Conservation (phyloP, 2,329 filamentous ascomycete genomes). For the Diaporthe vexans region DNA sequence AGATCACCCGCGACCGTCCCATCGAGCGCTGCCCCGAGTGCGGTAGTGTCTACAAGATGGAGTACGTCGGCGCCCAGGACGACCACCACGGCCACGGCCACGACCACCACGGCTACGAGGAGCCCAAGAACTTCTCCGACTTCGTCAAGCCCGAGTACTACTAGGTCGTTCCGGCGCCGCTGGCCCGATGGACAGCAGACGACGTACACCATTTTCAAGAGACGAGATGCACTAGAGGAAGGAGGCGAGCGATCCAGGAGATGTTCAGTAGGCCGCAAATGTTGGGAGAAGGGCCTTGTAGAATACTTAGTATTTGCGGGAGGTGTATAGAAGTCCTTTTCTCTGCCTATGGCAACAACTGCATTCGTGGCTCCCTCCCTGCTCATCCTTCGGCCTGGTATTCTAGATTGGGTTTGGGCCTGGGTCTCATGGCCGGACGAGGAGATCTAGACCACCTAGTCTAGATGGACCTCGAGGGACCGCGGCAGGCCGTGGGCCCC, state of each 20-base stretch:
- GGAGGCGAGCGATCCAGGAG: constrained; percentile 33
- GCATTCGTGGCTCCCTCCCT: background rate
- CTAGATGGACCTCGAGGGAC: background rate
- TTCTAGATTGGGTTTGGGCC: too few relatives aligned
- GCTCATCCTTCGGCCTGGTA: too few relatives aligned
- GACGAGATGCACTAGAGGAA: constrained; percentile 35
- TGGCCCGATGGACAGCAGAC: constrained; percentile 36
- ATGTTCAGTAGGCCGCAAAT: background rate
- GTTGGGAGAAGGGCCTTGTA: constrained; percentile 51
- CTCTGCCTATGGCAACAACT: constrained; percentile 28
- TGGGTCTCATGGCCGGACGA: background rate
- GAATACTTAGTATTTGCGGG: constrained; percentile 50
- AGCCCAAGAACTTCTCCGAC: constrained; percentile 97
- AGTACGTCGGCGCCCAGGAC: constrained; percentile 89
- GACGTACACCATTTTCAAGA: constrained; percentile 47
- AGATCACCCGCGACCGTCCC: constrained; percentile 91
- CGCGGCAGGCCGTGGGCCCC: background rate
- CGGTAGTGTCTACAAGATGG: constrained; percentile 97
- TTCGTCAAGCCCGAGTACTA: constrained; percentile 95
- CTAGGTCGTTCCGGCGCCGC: constrained; percentile 63
- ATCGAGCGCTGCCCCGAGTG: constrained; percentile 97
- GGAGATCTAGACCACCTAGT: background rate
- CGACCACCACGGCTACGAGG: constrained; percentile 76
- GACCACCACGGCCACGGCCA: constrained; percentile 61
- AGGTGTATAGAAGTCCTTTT: constrained; percentile 47